Evolutionary conservation across 345 rosid genomes (phyloP).

Genomic region (Noccaea bulbosa): DNA sequence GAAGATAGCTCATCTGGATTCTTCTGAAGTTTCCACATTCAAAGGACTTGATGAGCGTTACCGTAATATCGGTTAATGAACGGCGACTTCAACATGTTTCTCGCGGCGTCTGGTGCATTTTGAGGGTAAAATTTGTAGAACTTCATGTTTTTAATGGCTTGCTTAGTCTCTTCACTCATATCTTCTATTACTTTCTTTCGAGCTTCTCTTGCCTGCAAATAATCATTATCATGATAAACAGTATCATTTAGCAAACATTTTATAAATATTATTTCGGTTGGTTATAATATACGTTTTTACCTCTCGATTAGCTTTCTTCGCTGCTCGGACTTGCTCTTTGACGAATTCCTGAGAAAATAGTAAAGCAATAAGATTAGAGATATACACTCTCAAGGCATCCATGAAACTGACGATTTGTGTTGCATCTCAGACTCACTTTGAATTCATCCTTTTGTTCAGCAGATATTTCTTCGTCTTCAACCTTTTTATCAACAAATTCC

Average conservation of each 20-base stretch:
- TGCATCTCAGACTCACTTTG: conserved; percentile 51
- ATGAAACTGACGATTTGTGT: conserved; percentile 8
- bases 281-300: conserved; percentile 40
- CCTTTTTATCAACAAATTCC: conserved; percentile 72
- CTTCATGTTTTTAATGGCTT: conserved; percentile 68
- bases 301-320: conserved; percentile 84
- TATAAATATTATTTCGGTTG: conserved; percentile 2
- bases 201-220: conserved; percentile 79
- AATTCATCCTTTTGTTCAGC: conserved; percentile 89
- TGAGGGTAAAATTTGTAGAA: conserved; percentile 96
- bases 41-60: too few species aligned
- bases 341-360: conserved; percentile 63
- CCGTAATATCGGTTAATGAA: too few species aligned
- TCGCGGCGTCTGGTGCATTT: conserved; percentile 31
- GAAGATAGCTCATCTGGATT: too few species aligned
- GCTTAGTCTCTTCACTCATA: conserved; percentile 76
- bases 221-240: not conserved
- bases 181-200: conserved; percentile 76
- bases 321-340: conserved; percentile 82
- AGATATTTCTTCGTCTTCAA: conserved; percentile 65
- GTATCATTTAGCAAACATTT: not conserved
- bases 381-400: too few species aligned
- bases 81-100: too few species aligned
- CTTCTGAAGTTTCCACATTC: too few species aligned
- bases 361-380: not conserved